phyloP scores from a whole-genome alignment of 2,329 filamentous ascomycete species.

The Arachnopeziza araneosa region DNA sequence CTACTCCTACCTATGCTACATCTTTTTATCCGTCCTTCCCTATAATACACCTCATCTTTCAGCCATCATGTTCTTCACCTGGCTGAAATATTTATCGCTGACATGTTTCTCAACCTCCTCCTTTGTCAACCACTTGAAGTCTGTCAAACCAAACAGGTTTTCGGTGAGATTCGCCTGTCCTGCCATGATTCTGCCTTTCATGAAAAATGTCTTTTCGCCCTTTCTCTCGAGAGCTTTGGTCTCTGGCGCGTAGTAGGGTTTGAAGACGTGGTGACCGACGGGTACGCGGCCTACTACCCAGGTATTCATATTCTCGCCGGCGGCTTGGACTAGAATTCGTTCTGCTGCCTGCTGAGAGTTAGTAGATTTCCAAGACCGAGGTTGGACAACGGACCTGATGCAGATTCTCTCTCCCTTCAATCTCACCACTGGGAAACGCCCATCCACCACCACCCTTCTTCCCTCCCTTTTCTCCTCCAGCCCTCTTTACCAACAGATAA shows the following conservation, averaged over 20 bases:
- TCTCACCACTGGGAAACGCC: conserved; percentile 71
- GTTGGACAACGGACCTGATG: conserved; percentile 61
- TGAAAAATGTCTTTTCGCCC: conserved; percentile 87
- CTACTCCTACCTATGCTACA: background rate
- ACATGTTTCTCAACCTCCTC: conserved; percentile 75
- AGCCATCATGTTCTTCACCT: conserved; percentile 77
- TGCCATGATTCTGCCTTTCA: conserved; percentile 94
- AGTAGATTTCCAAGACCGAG: background rate
- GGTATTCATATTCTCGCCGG: conserved; percentile 95
- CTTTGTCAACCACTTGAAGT: conserved; percentile 90
- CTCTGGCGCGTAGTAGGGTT: conserved; percentile 36
- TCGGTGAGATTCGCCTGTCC: conserved; percentile 78
- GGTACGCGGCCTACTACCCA: conserved; percentile 93
- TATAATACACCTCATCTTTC: conserved; percentile 50
- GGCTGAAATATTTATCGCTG: conserved; percentile 62
- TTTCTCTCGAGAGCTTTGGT: conserved; percentile 33
- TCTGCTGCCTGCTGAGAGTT: conserved; percentile 62
- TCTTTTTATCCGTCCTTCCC: background rate
- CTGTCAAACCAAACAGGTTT: conserved; percentile 67
- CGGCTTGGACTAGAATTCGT: conserved; percentile 68
- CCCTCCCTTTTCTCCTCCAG: conserved; percentile 34
- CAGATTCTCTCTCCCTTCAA: conserved; percentile 68
- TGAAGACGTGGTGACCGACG: conserved; percentile 68
- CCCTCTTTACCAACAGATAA: conserved; percentile 75
- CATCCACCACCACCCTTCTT: conserved; percentile 64